Percentiles rank a stretch among this genome's conserved stretches.
Conservation (phyloP, 805 yeast species). For the Metschnikowia amazonensis region DNA sequence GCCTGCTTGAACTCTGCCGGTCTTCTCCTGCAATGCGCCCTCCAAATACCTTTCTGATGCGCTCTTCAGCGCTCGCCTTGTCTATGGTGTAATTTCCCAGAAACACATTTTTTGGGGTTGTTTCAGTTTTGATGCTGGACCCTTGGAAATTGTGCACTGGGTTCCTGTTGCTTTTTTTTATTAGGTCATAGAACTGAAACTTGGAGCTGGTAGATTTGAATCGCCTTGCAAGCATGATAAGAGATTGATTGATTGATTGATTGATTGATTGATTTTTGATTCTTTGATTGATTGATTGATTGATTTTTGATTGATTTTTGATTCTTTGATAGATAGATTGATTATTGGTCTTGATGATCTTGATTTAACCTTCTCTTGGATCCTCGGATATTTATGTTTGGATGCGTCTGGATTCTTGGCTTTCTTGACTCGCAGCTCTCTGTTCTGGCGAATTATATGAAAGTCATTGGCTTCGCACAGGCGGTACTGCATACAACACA, state of each 20-base stretch:
- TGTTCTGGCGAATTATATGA: background rate
- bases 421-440: background rate
- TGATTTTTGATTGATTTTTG: no score
- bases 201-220: constrained; percentile 6
- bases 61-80: constrained; percentile 38
- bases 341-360: no score
- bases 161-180: constrained; percentile 30
- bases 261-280: no score
- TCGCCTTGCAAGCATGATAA: background rate
- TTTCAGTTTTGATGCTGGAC: no score
- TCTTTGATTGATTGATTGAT: no score
- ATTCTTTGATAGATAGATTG: no score
- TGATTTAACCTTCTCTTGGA: no score
- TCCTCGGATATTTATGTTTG: no score
- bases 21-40: constrained; percentile 53
- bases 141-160: constrained; percentile 20
- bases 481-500: constrained; percentile 1
- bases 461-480: background rate
- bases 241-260: no score
- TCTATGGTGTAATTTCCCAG: constrained; percentile 5
- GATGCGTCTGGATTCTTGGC: background rate
- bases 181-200: constrained; percentile 37
- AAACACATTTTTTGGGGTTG: background rate
- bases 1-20: constrained; percentile 37
- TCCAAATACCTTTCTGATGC: constrained; percentile 51